phyloP scores from a whole-genome alignment of 345 rosid species.

The Toxicodendron radicans region DNA sequence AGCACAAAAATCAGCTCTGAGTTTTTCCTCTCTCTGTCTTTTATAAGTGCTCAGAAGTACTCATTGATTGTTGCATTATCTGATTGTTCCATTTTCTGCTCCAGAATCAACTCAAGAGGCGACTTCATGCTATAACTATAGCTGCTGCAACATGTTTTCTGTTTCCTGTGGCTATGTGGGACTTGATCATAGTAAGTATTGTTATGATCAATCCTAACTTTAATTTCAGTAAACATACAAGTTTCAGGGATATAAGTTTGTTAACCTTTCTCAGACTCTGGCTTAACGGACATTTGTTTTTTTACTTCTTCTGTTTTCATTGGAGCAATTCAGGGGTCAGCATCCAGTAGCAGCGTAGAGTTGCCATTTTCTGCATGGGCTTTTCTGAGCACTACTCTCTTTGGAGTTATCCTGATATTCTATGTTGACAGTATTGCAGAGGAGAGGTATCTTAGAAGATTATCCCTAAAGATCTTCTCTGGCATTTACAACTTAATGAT shows the following conservation, averaged over 20 bases:
- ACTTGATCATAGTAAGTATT: conserved; percentile 75
- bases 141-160: conserved; percentile 87
- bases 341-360: conserved; percentile 43
- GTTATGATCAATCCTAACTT: conserved; percentile 2
- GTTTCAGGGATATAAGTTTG: conserved; percentile 9
- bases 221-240: not conserved
- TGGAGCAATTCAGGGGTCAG: conserved; percentile 66
- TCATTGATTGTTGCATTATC: not conserved
- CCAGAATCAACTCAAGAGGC: conserved; percentile 88
- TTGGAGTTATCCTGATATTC: conserved; percentile 84
- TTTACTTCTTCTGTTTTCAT: conserved; percentile 16
- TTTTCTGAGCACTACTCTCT: conserved; percentile 70
- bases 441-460: conserved; percentile 64
- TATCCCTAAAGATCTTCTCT: conserved; percentile 3
- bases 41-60: not conserved
- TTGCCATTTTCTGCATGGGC: conserved; percentile 94
- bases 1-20: conserved; percentile 1
- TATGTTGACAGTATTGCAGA: conserved; percentile 87
- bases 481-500: conserved; percentile 8
- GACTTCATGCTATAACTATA: conserved; percentile 87
- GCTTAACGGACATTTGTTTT: conserved; percentile 18
- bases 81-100: conserved; percentile 11
- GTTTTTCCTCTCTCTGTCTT: not conserved
- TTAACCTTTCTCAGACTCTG: conserved; percentile 10
- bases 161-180: conserved; percentile 99